Evolutionary conservation across 257 asterid species (phyloP), one percentile per base, ranked within the genome.

Genomic region (Solanum lycopersicoides): DNA sequence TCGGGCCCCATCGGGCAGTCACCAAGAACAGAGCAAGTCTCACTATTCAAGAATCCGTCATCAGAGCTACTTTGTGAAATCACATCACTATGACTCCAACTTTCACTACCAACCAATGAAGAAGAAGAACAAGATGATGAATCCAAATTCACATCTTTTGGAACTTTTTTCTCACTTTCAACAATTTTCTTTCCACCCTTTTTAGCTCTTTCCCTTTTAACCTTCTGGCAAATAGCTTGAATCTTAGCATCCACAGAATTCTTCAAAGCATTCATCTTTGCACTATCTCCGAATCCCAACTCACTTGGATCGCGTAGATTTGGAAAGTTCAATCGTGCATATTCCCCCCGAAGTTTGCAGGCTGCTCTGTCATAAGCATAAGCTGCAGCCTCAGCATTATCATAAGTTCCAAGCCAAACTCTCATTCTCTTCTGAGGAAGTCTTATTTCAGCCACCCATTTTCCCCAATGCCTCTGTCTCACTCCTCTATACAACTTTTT

Each of bases 391-490:
- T 97, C 99, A 15, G 99, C 96, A 13, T 98, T 89, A 59, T 97
- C 99, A 89, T 95, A 96, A 86, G 99, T 97, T 32, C 99, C 99
- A 0, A 97, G 93, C 99, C 99, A 96, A 30, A 97, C 97, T 86
- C 99, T 89, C 91, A 92, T 91, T 86, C 99, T 86, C 89, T 97
- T 97, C 90, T 95, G 98, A 5, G 99, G 99, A 39, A 97, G 95
- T 34, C 99, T 89, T 25, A 96, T 97, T 69, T 97, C 99, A 7
- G 99, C 99, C n/a, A 97, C 99, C 99, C 99, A 97, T 72, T 94
- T 97, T 5, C 99, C 98, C 99, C 99, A 97, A 71, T 97, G 98
- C 90, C 99, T 90, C 91, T 97, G 99, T 88, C 99, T 88, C n/a
- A 97, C 99, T 1, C 99, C 99, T 73, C 99, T 89, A 90, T 97